Base-by-base conservation (phyloP, 2,329 filamentous ascomycete species). In the Neofusicoccum sp. region DNA sequence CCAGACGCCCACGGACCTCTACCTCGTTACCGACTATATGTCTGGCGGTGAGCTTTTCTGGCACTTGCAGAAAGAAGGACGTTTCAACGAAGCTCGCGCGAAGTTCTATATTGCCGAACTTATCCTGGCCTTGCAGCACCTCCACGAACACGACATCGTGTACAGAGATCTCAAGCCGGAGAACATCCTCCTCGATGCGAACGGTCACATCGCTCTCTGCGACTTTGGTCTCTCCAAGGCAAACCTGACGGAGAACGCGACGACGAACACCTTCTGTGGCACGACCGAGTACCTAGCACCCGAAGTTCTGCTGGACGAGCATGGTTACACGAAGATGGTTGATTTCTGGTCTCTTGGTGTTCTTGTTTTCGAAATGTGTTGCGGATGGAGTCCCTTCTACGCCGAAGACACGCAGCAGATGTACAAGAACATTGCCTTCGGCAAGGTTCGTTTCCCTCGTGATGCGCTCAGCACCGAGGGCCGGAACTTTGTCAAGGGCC, bases 381-480 rank as follows among this genome's bases (percentile, higher is more conserved):
- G 95, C 71, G 95, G 95, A 37, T 99, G 95, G 95, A 97, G 93
- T 71, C 95, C 95, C 0, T 99, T 99, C 79, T 99, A 98, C 71
- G 95, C 95, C 63, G 95, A 99, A 73, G 95, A 99, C 74, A 99
- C 95, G 0, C 95, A 99, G 78, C 95, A 99, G 77, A 99, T 99
- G 95, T 99, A 99, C 83, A 99, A 99, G 83, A 99, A 99, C 80
- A 99, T 99, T 75, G 95, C 95, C 0, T 99, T 99, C 73, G 95
- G 95, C 74, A 99, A 99, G 76, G 95, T 99, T 64, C 86, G 95
- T 65, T 99, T 99, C 77, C 95, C 95, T 6, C 87, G 93, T 68
- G 95, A 99, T 76, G 96, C 95, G 1, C 82, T 99, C 36, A 97
- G 93, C 65, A 90, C 93, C 44, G 95, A 99, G 77, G 95, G 95